Base-by-base conservation (phyloP, 2,329 filamentous ascomycete genomes). In the Piedraia hortae region DNA sequence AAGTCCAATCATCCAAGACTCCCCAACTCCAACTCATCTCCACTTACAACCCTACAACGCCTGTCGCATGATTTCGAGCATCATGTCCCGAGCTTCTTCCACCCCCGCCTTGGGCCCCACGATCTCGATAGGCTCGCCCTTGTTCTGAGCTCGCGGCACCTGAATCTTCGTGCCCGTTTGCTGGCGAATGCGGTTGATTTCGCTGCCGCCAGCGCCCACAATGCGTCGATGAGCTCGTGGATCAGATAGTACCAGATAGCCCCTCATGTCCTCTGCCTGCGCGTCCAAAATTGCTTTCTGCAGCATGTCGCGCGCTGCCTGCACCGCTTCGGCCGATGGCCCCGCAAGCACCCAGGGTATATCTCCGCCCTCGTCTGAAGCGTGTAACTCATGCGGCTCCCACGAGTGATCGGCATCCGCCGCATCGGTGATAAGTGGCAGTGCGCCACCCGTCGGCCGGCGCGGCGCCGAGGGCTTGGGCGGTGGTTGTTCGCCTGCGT, bases 341-440 rank as follows among this genome's bases (percentile, higher is more conserved):
- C 82, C 82, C 31, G 66, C 68, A 12, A 97, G 62, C 9, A 89
- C 64, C 85, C 85, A 97, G 4, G 85, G 74, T 34, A 85, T 80
- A 5, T 48, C 45, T 17, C 50, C 50, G 12, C 44, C 42, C 11
- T 67, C 68, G n/a, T 49, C 47, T 17, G 61, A 59, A 40, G 77
- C 65, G 28, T 88, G 59, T 6, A 89, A 53, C 39, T 77, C 65
- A 28, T 88, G 60, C 7, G 85, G 51, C 33, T 73, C 72, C 77
- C 80, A 97, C 2, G 72, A 75, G 51, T 89, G 67, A 30, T 72
- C 65, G 4, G 62, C 54, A 11, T 57, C 46, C 4, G 41, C 34
- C 23, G 85, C 74, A 39, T 93, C 85, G 1, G 80, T 93, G 46
- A 93, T 93, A 34, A 97, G 49, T n/a, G 85, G 85, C 25, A 89